These are phyloP conservation scores for Capsicum chinense DNA, from an alignment of 257 asterid genomes.

Conservation along the genomic window DNA sequence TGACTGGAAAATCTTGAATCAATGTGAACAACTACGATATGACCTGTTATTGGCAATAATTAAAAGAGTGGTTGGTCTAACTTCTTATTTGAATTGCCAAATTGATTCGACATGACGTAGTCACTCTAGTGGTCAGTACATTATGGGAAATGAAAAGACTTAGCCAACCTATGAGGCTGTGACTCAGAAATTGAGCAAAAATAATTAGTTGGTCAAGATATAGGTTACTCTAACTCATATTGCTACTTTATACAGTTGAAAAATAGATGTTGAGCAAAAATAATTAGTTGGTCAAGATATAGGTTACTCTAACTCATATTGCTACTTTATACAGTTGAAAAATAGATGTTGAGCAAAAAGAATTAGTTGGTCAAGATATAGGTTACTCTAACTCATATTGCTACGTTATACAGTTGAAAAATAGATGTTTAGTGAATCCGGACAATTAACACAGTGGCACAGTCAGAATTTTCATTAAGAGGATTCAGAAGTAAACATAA, in stretches of 20 bases:
- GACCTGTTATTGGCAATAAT: not conserved
- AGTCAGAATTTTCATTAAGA: too few species aligned
- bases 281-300: too few species aligned
- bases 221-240: too few species aligned
- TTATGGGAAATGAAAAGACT: not conserved
- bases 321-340: too few species aligned
- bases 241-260: not conserved
- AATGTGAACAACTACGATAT: not conserved
- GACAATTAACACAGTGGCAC: not conserved
- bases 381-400: too few species aligned
- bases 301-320: too few species aligned
- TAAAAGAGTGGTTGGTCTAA: constrained; percentile 18
- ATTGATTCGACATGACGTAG: constrained; percentile 12
- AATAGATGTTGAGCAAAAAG: too few species aligned
- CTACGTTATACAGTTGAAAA: too few species aligned
- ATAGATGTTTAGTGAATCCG: not conserved
- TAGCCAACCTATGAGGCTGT: not conserved
- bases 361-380: too few species aligned
- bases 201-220: too few species aligned
- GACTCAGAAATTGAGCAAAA: not conserved
- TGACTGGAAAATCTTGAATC: not conserved
- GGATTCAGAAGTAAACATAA: too few species aligned
- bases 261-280: too few species aligned
- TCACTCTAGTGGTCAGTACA: constrained; percentile 7
- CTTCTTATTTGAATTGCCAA: not conserved